phyloP scores from a whole-genome alignment of 768 basidiomycete genomes.

The Trametes cubensis region DNA sequence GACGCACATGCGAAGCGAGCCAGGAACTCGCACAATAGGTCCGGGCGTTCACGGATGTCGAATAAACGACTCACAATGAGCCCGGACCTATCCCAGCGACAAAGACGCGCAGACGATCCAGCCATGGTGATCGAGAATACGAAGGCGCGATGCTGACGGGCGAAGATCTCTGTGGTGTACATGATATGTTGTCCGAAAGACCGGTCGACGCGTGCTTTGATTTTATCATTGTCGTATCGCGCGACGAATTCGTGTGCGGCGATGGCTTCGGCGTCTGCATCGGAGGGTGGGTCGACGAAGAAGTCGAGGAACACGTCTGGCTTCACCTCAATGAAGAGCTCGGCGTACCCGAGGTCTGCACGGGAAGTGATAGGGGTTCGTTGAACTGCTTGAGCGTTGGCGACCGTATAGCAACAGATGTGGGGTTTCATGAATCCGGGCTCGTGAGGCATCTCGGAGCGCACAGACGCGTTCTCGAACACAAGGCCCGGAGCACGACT shows the following conservation, averaged over 20 bases:
- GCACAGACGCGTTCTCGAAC: neutral
- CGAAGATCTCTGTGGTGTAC: slow-evolving; percentile 13
- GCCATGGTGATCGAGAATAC: slow-evolving; percentile 35
- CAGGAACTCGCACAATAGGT: slow-evolving; percentile 35
- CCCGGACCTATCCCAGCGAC: slow-evolving; percentile 39
- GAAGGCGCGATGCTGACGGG: slow-evolving; percentile 34
- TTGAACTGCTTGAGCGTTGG: neutral
- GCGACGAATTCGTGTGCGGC: neutral
- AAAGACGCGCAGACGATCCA: slow-evolving; percentile 32
- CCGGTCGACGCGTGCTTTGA: neutral
- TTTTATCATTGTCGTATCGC: neutral
- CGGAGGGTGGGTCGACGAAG: slow-evolving; percentile 10
- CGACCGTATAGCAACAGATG: slow-evolving; percentile 2
- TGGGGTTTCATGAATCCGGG: slow-evolving; percentile 5
- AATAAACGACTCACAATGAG: slow-evolving; percentile 34
- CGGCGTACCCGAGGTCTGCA: slow-evolving; percentile 6
- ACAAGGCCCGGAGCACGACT: slow-evolving; percentile 4
- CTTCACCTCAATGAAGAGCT: slow-evolving; percentile 19
- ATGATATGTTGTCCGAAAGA: neutral
- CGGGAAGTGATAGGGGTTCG: neutral
- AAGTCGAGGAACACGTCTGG: neutral
- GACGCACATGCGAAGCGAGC: slow-evolving; percentile 31
- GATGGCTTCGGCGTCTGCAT: no score
- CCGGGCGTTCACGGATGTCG: slow-evolving; percentile 27
- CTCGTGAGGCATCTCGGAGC: neutral